Conservation (phyloP, 2,329 filamentous ascomycete species). For the Penicillium sp. region DNA sequence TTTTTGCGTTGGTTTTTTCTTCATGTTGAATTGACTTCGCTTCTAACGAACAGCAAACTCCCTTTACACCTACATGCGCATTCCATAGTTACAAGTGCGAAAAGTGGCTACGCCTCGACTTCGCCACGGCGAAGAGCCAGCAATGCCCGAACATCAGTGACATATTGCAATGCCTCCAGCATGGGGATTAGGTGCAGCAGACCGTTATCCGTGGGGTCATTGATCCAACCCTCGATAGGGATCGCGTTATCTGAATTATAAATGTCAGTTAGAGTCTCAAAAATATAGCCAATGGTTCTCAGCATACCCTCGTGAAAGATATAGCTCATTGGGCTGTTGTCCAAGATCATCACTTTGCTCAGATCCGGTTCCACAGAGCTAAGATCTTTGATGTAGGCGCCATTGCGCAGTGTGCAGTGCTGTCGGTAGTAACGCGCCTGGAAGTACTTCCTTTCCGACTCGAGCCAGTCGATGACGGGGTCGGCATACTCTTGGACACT, state of each 20-base stretch:
- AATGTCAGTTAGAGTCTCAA: conserved; percentile 5
- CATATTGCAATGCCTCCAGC: conserved; percentile 92
- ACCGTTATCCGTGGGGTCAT: conserved; percentile 94
- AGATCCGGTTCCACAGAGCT: conserved; percentile 94
- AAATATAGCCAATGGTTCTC: conserved; percentile 4
- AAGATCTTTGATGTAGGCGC: conserved; percentile 96
- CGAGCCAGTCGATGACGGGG: conserved; percentile 97
- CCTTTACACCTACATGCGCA: conserved; percentile 22
- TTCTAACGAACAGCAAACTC: conserved; percentile 14
- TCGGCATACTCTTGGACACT: conserved; percentile 98
- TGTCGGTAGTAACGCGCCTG: conserved; percentile 91
- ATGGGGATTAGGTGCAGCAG: conserved; percentile 88
- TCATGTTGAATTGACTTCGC: conserved; percentile 5
- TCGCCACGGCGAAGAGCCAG: conserved; percentile 87
- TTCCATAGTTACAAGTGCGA: conserved; percentile 13
- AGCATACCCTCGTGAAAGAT: conserved; percentile 91
- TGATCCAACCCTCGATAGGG: conserved; percentile 99
- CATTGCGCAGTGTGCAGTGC: conserved; percentile 93
- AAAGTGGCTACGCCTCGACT: conserved; percentile 34
- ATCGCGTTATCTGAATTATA: conserved; percentile 82
- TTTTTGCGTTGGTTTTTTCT: conserved; percentile 3
- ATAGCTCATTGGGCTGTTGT: conserved; percentile 97
- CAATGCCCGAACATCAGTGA: conserved; percentile 89
- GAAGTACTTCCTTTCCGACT: conserved; percentile 96
- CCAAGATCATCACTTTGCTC: conserved; percentile 97